Percentiles rank a stretch among this genome's conserved stretches.
Conservation (phyloP, 106 monocot species). For the Gastrodia elata region DNA sequence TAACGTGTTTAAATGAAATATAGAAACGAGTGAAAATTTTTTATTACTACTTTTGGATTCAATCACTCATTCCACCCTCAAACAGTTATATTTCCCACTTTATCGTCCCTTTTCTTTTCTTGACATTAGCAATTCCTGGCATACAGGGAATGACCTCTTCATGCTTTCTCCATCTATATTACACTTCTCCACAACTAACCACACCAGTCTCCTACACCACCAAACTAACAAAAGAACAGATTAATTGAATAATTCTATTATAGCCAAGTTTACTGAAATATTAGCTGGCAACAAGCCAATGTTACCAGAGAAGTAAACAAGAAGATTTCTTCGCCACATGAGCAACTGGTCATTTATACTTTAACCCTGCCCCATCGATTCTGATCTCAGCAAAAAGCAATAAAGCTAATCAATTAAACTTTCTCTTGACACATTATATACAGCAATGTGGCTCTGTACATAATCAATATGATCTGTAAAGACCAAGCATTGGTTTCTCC, state of each 20-base stretch:
- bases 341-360: background rate
- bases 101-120: background rate
- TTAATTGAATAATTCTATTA: background rate
- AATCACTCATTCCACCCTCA: background rate
- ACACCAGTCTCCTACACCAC: background rate
- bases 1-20: background rate
- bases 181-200: background rate
- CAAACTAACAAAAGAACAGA: background rate
- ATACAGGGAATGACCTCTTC: background rate
- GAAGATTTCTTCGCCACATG: background rate
- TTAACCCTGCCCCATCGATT: background rate
- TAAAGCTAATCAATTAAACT: background rate
- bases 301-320: background rate
- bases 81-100: background rate
- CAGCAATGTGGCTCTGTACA: background rate
- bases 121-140: background rate
- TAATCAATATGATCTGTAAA: conserved; percentile 39
- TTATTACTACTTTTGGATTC: background rate
- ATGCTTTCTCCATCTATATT: background rate
- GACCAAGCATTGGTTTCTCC: conserved; percentile 62
- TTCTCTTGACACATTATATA: background rate
- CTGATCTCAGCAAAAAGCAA: background rate
- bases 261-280: background rate
- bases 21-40: background rate
- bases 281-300: background rate